Conservation (phyloP, 2,329 filamentous ascomycete genomes). For the Rhynchosporium agropyri region DNA sequence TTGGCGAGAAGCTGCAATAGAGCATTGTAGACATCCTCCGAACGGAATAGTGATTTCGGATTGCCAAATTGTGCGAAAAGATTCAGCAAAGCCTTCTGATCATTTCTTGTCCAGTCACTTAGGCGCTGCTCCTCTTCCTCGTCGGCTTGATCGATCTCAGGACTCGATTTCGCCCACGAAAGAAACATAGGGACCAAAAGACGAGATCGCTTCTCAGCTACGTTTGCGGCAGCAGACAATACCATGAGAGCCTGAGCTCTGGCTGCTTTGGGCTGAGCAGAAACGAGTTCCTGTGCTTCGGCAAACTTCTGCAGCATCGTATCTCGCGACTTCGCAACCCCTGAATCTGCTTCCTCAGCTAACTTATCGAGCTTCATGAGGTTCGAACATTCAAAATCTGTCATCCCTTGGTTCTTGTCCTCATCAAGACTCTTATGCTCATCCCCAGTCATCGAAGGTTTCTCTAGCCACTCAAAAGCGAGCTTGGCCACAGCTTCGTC, state of each 20-base stretch:
- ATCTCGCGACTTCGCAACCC: conserved; percentile 56
- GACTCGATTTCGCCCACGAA: conserved; percentile 66
- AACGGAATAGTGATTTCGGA: conserved; percentile 78
- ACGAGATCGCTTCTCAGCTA: conserved; percentile 86
- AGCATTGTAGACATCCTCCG: conserved; percentile 73
- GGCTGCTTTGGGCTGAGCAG: conserved; percentile 57
- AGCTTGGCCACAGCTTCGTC: conserved; percentile 73
- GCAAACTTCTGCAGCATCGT: conserved; percentile 67
- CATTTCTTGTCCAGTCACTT: conserved; percentile 71
- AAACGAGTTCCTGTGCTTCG: conserved; percentile 58
- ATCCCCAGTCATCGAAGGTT: conserved; percentile 58
- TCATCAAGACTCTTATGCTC: conserved; percentile 46
- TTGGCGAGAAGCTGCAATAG: conserved; percentile 79
- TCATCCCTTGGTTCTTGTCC: conserved; percentile 50
- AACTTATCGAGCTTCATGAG: conserved; percentile 60
- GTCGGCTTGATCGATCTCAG: conserved; percentile 38
- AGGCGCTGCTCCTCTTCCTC: conserved; percentile 36
- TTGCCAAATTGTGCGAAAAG: conserved; percentile 87
- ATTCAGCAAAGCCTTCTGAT: conserved; percentile 80
- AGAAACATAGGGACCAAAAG: conserved; percentile 84
- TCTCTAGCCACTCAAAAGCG: conserved; percentile 76
- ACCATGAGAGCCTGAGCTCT: conserved; percentile 80
- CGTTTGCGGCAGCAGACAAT: conserved; percentile 68
- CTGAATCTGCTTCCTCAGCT: conserved; percentile 54
- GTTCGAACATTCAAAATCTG: conserved; percentile 86